phyloP scores from a whole-genome alignment of 345 rosid genomes.

The Gossypium longicalyx region DNA sequence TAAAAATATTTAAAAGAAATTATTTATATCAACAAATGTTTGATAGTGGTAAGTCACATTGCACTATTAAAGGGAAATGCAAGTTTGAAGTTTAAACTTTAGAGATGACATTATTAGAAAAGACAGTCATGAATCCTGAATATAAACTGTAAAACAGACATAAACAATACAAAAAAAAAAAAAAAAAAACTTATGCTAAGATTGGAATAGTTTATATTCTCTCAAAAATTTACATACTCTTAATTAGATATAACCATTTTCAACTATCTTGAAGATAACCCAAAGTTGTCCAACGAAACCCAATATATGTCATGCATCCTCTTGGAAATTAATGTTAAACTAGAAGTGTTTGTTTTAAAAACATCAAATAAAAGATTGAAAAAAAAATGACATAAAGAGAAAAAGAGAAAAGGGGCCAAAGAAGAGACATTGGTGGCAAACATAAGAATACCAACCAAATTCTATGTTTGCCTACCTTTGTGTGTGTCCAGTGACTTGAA shows the following conservation, averaged over 20 bases:
- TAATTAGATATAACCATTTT: too few species aligned
- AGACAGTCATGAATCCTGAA: too few species aligned
- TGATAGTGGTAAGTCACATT: too few species aligned
- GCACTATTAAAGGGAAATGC: too few species aligned
- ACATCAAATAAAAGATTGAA: background rate
- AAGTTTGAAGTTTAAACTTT: too few species aligned
- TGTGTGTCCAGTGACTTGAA: constrained; percentile 53
- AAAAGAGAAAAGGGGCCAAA: constrained; percentile 7
- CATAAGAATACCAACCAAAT: constrained; percentile 43
- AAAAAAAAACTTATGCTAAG: too few species aligned
- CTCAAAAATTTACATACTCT: too few species aligned
- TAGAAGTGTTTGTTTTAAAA: background rate
- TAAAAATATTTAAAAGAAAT: too few species aligned
- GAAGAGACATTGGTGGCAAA: constrained; percentile 56
- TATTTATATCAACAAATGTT: too few species aligned
- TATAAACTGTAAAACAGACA: accelerated
- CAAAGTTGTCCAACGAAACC: background rate
- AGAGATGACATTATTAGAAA: too few species aligned
- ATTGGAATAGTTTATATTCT: too few species aligned
- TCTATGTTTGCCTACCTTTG: constrained; percentile 44
- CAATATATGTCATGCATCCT: background rate
- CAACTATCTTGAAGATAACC: background rate
- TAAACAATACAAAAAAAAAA: too few species aligned
- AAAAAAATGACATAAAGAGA: background rate
- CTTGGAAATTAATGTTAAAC: background rate